Evolutionary conservation across 495 filamentous ascomycete genomes (phyloP).

Genomic region (Chaetomium fimeti): DNA sequence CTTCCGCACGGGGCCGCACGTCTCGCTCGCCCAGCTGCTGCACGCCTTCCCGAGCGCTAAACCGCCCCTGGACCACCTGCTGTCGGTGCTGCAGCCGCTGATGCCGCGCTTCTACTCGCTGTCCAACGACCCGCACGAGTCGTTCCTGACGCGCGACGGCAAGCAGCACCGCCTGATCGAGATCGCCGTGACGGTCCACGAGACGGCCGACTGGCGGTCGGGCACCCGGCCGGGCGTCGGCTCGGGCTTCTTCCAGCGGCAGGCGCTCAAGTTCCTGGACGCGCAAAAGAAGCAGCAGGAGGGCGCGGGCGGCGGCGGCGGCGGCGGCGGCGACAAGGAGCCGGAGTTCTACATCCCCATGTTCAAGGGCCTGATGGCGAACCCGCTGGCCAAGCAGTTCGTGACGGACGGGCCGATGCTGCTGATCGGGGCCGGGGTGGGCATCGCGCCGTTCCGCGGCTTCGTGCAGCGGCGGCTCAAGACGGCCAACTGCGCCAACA

Average conservation of each 20-base stretch:
- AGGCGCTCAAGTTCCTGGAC: conserved; percentile 66
- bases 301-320: too few relatives aligned
- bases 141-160: conserved; percentile 62
- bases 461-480: conserved; percentile 93
- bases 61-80: conserved; percentile 76
- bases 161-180: conserved; percentile 83
- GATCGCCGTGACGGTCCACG: conserved; percentile 91
- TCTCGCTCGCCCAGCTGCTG: conserved; percentile 80
- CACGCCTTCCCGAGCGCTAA: conserved; percentile 88
- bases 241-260: conserved; percentile 81
- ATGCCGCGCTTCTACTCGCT: conserved; percentile 99
- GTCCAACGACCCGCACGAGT: conserved; percentile 90
- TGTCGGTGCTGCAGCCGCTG: conserved; percentile 76
- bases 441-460: conserved; percentile 93
- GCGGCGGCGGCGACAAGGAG: conserved; percentile 47
- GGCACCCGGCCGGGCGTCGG: conserved; percentile 68
- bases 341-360: conserved; percentile 77
- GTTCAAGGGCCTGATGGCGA: conserved; percentile 99
- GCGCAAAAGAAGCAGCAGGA: conserved; percentile 48
- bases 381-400: conserved; percentile 88
- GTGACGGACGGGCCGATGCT: conserved; percentile 93
- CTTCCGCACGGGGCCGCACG: conserved; percentile 82
- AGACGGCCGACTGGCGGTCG: conserved; percentile 73
- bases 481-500: conserved; percentile 97
- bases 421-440: conserved; percentile 92